Evolutionary conservation across 495 filamentous ascomycete genomes (phyloP), one percentile per base, ranked within the genome.

Genomic region (Rhizodiscina lignyota): DNA sequence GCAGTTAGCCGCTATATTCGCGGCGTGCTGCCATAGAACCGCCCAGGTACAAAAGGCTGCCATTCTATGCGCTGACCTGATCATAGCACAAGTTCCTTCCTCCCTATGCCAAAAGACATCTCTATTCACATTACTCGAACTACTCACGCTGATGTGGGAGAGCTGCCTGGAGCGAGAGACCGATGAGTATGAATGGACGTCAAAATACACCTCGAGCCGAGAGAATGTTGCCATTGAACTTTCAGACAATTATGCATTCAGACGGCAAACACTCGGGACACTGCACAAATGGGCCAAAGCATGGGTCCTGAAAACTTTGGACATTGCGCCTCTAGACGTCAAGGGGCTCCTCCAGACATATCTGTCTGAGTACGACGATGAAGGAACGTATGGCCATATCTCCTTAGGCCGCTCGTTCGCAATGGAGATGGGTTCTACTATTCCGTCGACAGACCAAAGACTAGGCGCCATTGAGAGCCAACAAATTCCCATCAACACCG

Each of bases 331-430:
- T 13, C 61, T 93, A n/a, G 85, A 96, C 56, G 72, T 96, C 30
- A 96, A 97, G 48, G 85, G 89, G 0, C 58, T 97, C 3, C 63
- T 97, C 20, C 40, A 71, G 61, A 94, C 89, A 0, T 97, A 96
- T 55, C 67, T 97, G 16, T 94, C 89, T 11, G 82, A 91, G 38
- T 91, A 84, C 41, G 77, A 86, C 38, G 84, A 94, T 41, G 79
- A 91, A 39, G 79, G 77, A 31, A 69, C 68, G 21, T 86, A 86
- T 51, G 86, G 84, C 2, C 80, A 94, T 49, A 70, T 97, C 37
- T 83, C 89, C 0, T 64, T 97, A 24, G 89, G 89, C n/a, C 68
- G 91, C 36, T 94, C 86, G 19, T 96, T 97, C 51, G 89, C 89
- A 4, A 56, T 91, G 4, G 85, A 94, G 45, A 85, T 96, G 70